These are phyloP conservation scores for Phytophthora cryptogea DNA, from an alignment of 352 stramenopile species.

Conservation along the genomic window DNA sequence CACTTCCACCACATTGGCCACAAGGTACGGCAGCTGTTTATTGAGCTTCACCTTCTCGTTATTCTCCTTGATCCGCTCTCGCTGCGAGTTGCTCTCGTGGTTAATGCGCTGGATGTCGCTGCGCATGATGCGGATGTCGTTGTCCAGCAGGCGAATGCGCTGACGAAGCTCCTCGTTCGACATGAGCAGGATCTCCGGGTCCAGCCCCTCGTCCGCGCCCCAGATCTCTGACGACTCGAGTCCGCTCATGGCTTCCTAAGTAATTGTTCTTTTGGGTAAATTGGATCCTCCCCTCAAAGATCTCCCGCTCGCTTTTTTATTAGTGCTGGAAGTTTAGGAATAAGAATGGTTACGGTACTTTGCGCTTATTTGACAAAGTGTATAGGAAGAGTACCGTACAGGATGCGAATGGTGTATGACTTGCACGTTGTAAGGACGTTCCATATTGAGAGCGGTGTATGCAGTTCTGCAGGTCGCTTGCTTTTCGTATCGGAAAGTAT, in stretches of 20 bases:
- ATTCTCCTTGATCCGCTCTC: constrained; percentile 97
- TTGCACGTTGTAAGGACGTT: too few species aligned
- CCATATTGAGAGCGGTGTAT: too few species aligned
- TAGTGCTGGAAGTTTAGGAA: too few species aligned
- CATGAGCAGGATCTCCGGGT: constrained; percentile 94
- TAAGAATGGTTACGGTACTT: too few species aligned
- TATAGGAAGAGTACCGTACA: too few species aligned
- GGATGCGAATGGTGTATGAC: too few species aligned
- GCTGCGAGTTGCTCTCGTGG: constrained; percentile 94
- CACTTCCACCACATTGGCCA: constrained; percentile 98
- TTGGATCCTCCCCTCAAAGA: constrained; percentile 19
- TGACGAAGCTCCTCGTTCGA: constrained; percentile 95
- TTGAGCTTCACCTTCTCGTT: constrained; percentile 99
- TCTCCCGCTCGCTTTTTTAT: too few species aligned
- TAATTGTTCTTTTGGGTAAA: constrained; percentile 13
- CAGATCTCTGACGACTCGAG: constrained; percentile 71
- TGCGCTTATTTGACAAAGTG: too few species aligned
- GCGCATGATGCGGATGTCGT: constrained; percentile 97
- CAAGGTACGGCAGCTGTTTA: constrained; percentile 98
- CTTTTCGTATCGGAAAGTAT: too few species aligned
- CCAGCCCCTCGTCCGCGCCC: constrained; percentile 63
- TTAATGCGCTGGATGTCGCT: constrained; percentile 97
- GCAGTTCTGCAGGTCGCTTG: too few species aligned
- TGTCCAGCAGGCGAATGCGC: constrained; percentile 96
- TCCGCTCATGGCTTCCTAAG: constrained; percentile 56